Conservation (phyloP, 164 flowering plant genomes). For the Saururus chinensis region DNA sequence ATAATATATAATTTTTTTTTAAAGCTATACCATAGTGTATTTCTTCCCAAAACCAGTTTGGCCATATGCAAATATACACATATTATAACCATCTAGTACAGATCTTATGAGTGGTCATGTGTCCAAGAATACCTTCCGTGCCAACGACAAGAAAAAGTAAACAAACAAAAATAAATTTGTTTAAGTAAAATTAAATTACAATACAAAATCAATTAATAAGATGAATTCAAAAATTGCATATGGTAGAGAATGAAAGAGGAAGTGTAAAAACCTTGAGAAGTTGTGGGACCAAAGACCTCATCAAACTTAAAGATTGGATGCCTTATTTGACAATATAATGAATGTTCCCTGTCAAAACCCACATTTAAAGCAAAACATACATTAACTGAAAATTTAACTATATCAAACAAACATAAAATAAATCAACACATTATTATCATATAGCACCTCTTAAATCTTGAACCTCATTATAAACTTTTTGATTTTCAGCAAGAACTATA, state of each 20-base stretch:
- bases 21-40: slow-evolving; percentile 77
- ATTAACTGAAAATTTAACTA: too few relatives aligned
- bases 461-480: slow-evolving; percentile 86
- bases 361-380: neutral
- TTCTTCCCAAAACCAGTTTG: slow-evolving; percentile 99
- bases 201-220: too few relatives aligned
- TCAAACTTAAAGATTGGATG: slow-evolving; percentile 76
- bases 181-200: too few relatives aligned
- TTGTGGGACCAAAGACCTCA: slow-evolving; percentile 68
- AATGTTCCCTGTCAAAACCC: slow-evolving; percentile 53
- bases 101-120: slow-evolving; percentile 86
- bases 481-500: slow-evolving; percentile 68
- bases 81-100: slow-evolving; percentile 92
- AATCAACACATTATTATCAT: too few relatives aligned
- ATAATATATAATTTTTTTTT: neutral
- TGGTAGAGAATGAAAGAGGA: neutral
- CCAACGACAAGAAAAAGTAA: neutral
- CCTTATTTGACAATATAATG: slow-evolving; percentile 89
- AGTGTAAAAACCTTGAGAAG: slow-evolving; percentile 65
- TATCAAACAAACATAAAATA: too few relatives aligned
- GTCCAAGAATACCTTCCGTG: slow-evolving; percentile 87
- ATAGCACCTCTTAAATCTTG: slow-evolving; percentile 84
- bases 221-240: too few relatives aligned
- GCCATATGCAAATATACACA: slow-evolving; percentile 96
- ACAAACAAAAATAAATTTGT: too few relatives aligned